These are phyloP conservation scores for Picochlorum sp. DNA, from an alignment of 139 green algal species.

Conservation along the genomic window DNA sequence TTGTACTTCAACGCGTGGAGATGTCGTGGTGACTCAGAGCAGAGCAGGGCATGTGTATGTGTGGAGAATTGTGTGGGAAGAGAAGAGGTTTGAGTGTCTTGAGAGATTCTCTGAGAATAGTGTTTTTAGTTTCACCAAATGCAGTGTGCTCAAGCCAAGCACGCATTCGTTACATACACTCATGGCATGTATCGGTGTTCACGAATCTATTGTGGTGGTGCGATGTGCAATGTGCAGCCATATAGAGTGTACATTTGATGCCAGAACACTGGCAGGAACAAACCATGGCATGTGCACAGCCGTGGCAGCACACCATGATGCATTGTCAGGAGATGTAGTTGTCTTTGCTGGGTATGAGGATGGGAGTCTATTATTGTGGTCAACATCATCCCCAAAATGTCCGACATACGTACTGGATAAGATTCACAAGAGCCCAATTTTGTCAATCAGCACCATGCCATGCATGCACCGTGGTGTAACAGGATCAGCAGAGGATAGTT, in stretches of 20 bases:
- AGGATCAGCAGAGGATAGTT: constrained; percentile 27
- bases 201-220: constrained; percentile 13
- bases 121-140: neutral
- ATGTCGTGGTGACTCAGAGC: neutral
- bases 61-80: neutral
- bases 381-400: constrained; percentile 5
- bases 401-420: constrained; percentile 1
- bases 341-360: constrained; percentile 44
- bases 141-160: too few species aligned
- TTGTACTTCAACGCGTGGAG: neutral
- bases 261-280: neutral
- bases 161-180: constrained; percentile 6
- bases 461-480: constrained; percentile 9
- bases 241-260: constrained; percentile 9
- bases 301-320: constrained; percentile 17
- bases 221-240: neutral
- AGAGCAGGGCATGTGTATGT: neutral
- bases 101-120: neutral
- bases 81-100: neutral
- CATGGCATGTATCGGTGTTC: neutral
- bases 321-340: neutral
- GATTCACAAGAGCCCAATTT: constrained; percentile 38
- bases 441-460: constrained; percentile 27
- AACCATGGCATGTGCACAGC: constrained; percentile 38
- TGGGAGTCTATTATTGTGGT: constrained; percentile 40